These are phyloP conservation scores for Panaeolus papilionaceus DNA, from an alignment of 768 basidiomycete species.

Conservation along the genomic window DNA sequence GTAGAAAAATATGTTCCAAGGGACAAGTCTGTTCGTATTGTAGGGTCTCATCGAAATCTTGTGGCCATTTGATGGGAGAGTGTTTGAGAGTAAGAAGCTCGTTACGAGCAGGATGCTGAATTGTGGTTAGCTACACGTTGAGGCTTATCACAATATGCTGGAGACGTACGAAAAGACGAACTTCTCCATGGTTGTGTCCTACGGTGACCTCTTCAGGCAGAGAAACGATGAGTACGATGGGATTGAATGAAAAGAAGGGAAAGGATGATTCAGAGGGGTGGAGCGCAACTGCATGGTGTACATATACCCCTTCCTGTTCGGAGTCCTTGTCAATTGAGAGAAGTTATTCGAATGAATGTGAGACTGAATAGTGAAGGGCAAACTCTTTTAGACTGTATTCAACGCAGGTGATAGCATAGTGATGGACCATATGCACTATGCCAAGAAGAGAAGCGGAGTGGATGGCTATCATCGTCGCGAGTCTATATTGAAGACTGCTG, in stretches of 20 bases:
- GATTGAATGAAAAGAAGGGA: no score
- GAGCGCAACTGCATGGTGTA: not conserved
- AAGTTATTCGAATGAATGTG: not conserved
- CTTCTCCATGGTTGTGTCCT: no score
- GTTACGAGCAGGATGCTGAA: not conserved
- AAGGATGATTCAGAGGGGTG: not conserved
- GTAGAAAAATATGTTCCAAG: conserved; percentile 4
- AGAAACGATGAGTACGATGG: no score
- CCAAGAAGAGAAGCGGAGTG: not conserved
- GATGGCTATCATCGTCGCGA: not conserved
- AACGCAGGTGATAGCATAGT: not conserved
- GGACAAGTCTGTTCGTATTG: not conserved
- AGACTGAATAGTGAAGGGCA: not conserved
- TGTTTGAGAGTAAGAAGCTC: not conserved
- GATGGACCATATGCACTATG: not conserved
- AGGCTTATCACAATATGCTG: no score
- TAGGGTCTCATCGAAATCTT: conserved; percentile 10
- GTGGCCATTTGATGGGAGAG: not conserved
- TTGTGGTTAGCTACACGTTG: not conserved
- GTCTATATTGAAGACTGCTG: no score
- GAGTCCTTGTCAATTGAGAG: not conserved
- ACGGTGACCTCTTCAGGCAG: no score
- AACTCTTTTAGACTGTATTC: not conserved
- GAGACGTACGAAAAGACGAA: not conserved
- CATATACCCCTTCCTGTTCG: not conserved